Evolutionary conservation across 352 stramenopile genomes (phyloP), one percentile per base, ranked within the genome.

Genomic region (Pythium myriotylum): DNA sequence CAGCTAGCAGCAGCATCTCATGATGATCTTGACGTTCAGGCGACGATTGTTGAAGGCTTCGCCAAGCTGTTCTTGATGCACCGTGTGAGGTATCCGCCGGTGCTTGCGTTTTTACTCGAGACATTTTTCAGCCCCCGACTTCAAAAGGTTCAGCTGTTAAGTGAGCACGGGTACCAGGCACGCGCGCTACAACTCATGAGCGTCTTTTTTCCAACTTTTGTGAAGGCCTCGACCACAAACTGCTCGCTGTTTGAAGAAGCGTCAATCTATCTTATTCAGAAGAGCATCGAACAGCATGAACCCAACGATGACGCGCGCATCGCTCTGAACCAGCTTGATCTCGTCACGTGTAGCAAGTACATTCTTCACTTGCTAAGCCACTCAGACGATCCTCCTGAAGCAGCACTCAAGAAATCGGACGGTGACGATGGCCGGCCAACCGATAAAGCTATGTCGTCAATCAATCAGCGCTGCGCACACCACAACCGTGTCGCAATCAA

Each of bases 1-100:
- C 70, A 85, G 26, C 59, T 89, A 19, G 60, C 60, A 23, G 52
- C 53, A 6, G 55, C 83, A 22, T 63, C 67, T 26, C 70, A 84
- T 13, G 73, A 91, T 20, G 82, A 91, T 45, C 59, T 91, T 27
- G 79, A 90, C 14, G 73, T 88, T 16, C 84, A 93, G 65, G 82
- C 76, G 39, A 86, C 80, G 7, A 81, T 93, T 33, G 82, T 93
- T 9, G 77, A 91, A 64, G 81, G 84, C 9, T 93, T 93, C 41
- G 81, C 77, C 17, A 85, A 88, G 35, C 54, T 93, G 12, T 91
- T 90, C 48, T 70, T 93, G 55, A 65, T 91, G 56, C 84, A 86
- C 32, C 84, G 84, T 19, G 78, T 93, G 16, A 62, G 80, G n/a
- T 82, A 77, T 43, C 70, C 85, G 13, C 70, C 77, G 1, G 80